phyloP scores from a whole-genome alignment of 495 filamentous ascomycete species.

The Parachaetomium inaequale region DNA sequence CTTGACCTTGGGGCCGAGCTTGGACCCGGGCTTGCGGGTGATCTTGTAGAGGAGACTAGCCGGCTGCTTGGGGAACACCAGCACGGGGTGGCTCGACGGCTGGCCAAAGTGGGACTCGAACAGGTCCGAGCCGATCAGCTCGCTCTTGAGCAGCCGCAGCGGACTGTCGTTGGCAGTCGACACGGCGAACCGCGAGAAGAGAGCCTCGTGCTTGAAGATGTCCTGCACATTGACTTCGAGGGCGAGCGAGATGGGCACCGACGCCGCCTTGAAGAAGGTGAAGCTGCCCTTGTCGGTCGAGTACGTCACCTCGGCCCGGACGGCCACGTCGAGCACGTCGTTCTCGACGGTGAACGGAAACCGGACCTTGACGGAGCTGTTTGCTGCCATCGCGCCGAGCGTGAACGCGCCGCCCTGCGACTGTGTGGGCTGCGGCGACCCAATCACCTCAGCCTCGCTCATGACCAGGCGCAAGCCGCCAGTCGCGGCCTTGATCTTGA shows the following conservation, averaged over 20 bases:
- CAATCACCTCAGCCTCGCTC: constrained; percentile 59
- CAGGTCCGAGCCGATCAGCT: constrained; percentile 62
- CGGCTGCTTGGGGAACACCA: constrained; percentile 78
- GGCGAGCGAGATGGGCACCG: constrained; percentile 67
- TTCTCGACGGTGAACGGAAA: constrained; percentile 87
- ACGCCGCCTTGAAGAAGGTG: constrained; percentile 59
- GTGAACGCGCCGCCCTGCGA: constrained; percentile 63
- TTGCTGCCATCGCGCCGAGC: constrained; percentile 52
- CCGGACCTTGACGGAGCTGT: constrained; percentile 53
- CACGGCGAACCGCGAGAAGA: constrained; percentile 88
- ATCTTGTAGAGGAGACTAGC: constrained; percentile 83
- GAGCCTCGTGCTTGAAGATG: constrained; percentile 75
- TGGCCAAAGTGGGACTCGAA: constrained; percentile 64
- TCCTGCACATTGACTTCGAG: constrained; percentile 97
- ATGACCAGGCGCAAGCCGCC: constrained; percentile 83
- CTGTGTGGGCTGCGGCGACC: constrained; percentile 55
- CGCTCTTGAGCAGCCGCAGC: constrained; percentile 66
- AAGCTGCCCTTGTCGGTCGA: constrained; percentile 70
- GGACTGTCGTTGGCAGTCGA: constrained; percentile 72
- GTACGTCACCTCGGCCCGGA: constrained; percentile 76
- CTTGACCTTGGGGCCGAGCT: constrained; percentile 34
- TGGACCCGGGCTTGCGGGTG: constrained; percentile 37
- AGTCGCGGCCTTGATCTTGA: constrained; percentile 76
- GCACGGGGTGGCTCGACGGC: constrained; percentile 50
- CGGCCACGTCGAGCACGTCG: constrained; percentile 63